These are phyloP conservation scores for Taxillus chinensis DNA, from an alignment of 164 flowering plant species.

Conservation along the genomic window DNA sequence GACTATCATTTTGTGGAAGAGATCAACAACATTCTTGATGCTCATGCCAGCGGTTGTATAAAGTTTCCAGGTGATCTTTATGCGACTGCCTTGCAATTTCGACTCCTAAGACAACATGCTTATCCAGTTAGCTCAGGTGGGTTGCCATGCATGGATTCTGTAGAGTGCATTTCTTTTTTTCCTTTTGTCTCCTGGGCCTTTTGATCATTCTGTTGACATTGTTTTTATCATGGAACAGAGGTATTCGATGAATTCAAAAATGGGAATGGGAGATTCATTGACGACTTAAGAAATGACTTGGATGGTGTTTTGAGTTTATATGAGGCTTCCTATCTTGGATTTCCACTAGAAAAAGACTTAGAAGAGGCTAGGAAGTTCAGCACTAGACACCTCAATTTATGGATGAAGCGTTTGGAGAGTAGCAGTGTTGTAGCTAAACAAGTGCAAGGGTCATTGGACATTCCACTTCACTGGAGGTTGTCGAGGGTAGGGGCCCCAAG, in stretches of 20 bases:
- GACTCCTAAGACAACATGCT: conserved; percentile 8
- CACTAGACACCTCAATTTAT: neutral
- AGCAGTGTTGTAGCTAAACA: neutral
- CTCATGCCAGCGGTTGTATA: neutral
- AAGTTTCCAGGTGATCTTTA: conserved; percentile 1
- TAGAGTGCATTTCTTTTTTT: neutral
- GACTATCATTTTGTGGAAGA: conserved; percentile 18
- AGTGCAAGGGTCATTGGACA: conserved; percentile 8
- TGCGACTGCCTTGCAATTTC: conserved; percentile 10
- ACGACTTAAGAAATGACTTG: conserved; percentile 5
- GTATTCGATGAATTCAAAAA: conserved; percentile 10
- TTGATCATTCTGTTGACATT: neutral
- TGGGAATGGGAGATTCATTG: conserved; percentile 4
- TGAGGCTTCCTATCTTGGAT: conserved; percentile 21
- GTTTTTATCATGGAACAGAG: conserved; percentile 1
- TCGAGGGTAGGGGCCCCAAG: conserved; percentile 14
- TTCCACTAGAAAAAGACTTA: neutral
- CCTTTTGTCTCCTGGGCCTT: neutral
- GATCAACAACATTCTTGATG: conserved; percentile 7
- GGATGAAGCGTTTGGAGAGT: neutral
- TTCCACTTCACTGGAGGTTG: conserved; percentile 21
- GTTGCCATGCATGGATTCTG: neutral
- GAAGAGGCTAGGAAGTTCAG: conserved; percentile 17
- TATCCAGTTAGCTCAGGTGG: conserved; percentile 8
- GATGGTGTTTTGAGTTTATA: conserved; percentile 19